Conservation (phyloP, 345 rosid genomes). For the Salix suchowensis region DNA sequence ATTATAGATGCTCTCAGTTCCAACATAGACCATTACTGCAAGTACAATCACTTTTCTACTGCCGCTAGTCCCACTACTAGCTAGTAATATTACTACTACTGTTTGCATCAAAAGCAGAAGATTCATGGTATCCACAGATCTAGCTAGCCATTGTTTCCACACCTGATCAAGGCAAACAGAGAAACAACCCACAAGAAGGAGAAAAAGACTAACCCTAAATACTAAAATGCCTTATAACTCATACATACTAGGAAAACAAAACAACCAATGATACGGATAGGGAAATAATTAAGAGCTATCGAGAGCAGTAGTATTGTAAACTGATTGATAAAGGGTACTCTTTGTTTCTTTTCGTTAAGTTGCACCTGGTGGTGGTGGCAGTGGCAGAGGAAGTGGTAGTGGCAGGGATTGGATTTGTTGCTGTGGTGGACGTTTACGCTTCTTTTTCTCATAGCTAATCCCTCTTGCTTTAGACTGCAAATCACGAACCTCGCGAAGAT, state of each 20-base stretch:
- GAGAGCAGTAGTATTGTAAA: neutral
- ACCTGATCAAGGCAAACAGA: slow-evolving; percentile 12
- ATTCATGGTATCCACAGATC: slow-evolving; percentile 22
- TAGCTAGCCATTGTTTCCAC: slow-evolving; percentile 3
- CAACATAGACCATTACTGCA: slow-evolving; percentile 18
- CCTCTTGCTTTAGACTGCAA: slow-evolving; percentile 32
- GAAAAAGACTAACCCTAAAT: slow-evolving; percentile 19
- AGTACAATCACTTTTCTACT: slow-evolving; percentile 30
- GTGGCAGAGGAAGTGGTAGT: slow-evolving; percentile 2
- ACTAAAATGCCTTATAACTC: slow-evolving; percentile 10
- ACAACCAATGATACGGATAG: neutral
- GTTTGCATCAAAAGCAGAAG: slow-evolving; percentile 40
- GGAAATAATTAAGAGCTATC: neutral
- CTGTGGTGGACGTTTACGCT: slow-evolving; percentile 30
- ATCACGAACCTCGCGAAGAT: slow-evolving; percentile 30
- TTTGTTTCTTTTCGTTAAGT: slow-evolving; percentile 14
- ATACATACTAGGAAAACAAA: neutral
- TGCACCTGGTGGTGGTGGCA: slow-evolving; percentile 34
- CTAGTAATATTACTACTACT: slow-evolving; percentile 19
- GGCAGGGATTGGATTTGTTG: slow-evolving; percentile 37
- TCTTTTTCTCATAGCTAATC: slow-evolving; percentile 33
- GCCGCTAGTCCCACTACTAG: slow-evolving; percentile 14
- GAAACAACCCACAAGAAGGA: neutral
- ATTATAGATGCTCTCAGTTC: slow-evolving; percentile 23
- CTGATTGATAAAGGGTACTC: neutral